Evolutionary conservation across 257 asterid species (phyloP), one percentile per base, ranked within the genome.

Genomic region (Ilex asprella): DNA sequence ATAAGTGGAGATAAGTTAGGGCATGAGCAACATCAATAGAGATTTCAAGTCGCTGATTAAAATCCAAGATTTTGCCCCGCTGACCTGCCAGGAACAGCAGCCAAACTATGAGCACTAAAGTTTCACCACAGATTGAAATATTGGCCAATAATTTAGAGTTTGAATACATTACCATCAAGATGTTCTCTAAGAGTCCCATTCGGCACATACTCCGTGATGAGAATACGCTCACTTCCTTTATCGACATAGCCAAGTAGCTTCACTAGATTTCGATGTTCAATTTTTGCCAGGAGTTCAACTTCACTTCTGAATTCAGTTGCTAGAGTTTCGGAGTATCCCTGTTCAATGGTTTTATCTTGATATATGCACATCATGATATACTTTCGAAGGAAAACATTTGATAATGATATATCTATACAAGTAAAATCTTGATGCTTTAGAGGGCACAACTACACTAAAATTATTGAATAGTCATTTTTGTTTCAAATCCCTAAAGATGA

Each of bases 131-230:
- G 29, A 61, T 6, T 29, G 39, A 53, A 58, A 35, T 64, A 63
- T 50, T 68, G 55, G 60, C 31, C 29, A 60, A 14, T 16, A 52
- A 4, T 12, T 49, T 12, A 49, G 16, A 49, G 16, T 1, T 11
- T 3, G 16, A 49, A 49, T 1, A n/a, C 6, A 6, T 49, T 49
- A 49, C 54, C 54, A n/a, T 49, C 54, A 49, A 49, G 54, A 78
- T 89, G 95, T 69, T 93, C 99, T 79, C 99, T 80, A 59, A 93
- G 96, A 64, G 92, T 89, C 72, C 99, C 97, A 55, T 93, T 93
- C 32, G 97, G 85, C 57, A 93, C 96, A 72, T 75, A 89, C 80
- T 93, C 97, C 12, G 97, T 89, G 65, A 93, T 86, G 67, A 93
- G 79, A 64, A 93, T 75, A 60, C 96, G 95, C 39, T 93, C 99